Base-by-base conservation (phyloP, 225 moss, liverwort and hornwort species). In the Polytrichum formosum region DNA sequence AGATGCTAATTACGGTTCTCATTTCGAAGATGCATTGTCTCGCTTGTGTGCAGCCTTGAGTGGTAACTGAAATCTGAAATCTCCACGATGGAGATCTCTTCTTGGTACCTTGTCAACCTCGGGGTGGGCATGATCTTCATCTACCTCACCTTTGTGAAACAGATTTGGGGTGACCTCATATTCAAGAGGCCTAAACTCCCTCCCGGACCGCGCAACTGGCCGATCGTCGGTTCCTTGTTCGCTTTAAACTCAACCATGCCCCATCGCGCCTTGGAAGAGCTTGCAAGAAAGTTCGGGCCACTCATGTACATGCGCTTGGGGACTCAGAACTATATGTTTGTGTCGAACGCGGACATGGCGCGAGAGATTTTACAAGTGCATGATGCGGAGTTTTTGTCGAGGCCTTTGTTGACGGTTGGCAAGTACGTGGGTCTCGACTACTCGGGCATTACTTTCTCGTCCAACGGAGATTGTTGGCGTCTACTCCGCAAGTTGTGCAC, bases 371-470 rank as follows among this genome's bases (percentile, higher is more conserved):
- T 83, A 56, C 71, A 26, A 19, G 67, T 72, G 0, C 78, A 80
- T 26, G 85, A 88, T 68, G 53, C 56, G 26, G 76, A 70, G 4
- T 96, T 93, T 20, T 79, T 82, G 21, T 87, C 90, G 0, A 82
- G 93, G 6, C 96, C 96, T 0, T 77, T 67, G 61, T 64, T 84
- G 16, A 80, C 87, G 16, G 82, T 84, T 1, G 92, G 95, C 8
- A 91, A 84, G 81, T 73, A 87, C 35, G 28, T 90, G 75, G 92
- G 95, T 6, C 85, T 89, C 67, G 54, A 91, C 46, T 95, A 91
- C 73, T 89, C 78, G 69, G 88, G 87, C 58, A 75, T 91, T 2
- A 92, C 92, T 63, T 95, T 95, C 67, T 81, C 91, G 0, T 80
- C 94, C 4, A 81, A 77, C 29, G 95, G 89, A 7, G 65, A 82